Evolutionary conservation across 257 asterid species (phyloP).

Genomic region (Henckelia pumila): DNA sequence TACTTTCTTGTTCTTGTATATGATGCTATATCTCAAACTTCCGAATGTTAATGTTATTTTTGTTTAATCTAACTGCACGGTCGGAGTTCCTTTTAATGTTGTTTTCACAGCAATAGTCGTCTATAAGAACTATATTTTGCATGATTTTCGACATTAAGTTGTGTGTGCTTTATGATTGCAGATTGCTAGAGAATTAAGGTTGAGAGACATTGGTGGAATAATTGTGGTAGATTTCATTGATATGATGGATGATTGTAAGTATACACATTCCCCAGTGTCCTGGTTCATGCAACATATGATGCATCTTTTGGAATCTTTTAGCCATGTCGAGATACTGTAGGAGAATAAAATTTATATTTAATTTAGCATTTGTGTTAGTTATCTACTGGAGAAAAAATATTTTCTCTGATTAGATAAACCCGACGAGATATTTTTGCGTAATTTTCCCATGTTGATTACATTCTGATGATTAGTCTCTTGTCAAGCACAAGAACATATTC

Average conservation of each 20-base stretch:
- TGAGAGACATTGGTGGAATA: slow-evolving; percentile 97
- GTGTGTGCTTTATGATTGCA: slow-evolving; percentile 37
- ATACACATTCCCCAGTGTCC: slow-evolving; percentile 11
- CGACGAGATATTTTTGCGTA: neutral
- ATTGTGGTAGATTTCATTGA: slow-evolving; percentile 98
- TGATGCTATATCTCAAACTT: slow-evolving; percentile 22
- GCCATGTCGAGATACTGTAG: slow-evolving; percentile 20
- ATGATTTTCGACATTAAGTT: slow-evolving; percentile 22
- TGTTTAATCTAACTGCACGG: slow-evolving; percentile 16
- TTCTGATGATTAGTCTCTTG: neutral
- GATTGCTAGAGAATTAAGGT: slow-evolving; percentile 96
- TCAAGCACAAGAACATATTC: neutral
- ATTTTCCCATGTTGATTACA: neutral
- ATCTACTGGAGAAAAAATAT: neutral
- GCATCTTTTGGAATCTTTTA: neutral
- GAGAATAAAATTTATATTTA: neutral
- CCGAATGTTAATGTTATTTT: slow-evolving; percentile 8
- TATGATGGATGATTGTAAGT: slow-evolving; percentile 95
- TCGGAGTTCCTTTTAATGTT: slow-evolving; percentile 14
- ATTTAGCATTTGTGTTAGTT: slow-evolving; percentile 11
- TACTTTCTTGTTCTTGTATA: slow-evolving; percentile 4
- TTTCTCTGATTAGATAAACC: slow-evolving; percentile 12
- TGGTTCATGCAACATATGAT: slow-evolving; percentile 12
- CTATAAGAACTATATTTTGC: slow-evolving; percentile 5
- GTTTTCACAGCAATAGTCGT: slow-evolving; percentile 4